Evolutionary conservation across 495 filamentous ascomycete genomes (phyloP).

Genomic region (Pyrenula massariospora): DNA sequence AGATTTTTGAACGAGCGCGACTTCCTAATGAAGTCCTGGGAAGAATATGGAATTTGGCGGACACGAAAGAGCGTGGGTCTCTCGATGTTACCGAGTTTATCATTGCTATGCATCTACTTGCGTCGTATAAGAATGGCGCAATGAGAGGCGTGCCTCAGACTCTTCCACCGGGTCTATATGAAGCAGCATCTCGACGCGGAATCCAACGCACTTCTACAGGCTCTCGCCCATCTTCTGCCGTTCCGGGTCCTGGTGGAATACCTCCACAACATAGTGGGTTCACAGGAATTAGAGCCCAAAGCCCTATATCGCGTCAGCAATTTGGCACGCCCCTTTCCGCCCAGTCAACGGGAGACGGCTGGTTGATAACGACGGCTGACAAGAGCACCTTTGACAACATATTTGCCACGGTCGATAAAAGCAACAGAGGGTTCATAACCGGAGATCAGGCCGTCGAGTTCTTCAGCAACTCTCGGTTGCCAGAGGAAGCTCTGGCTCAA

Average conservation of each 20-base stretch:
- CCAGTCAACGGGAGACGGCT: slow-evolving; percentile 59
- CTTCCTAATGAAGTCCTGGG: slow-evolving; percentile 84
- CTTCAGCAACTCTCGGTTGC: slow-evolving; percentile 80
- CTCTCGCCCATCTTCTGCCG: slow-evolving; percentile 27
- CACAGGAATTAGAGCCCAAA: slow-evolving; percentile 49
- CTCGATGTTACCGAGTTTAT: slow-evolving; percentile 90
- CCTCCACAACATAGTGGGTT: slow-evolving; percentile 63
- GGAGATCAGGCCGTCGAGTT: slow-evolving; percentile 93
- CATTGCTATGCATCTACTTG: slow-evolving; percentile 94
- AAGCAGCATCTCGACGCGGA: slow-evolving; percentile 70
- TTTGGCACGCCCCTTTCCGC: slow-evolving; percentile 43
- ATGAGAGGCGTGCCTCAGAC: slow-evolving; percentile 69
- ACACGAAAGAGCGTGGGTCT: slow-evolving; percentile 81
- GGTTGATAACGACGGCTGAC: slow-evolving; percentile 71
- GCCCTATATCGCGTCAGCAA: slow-evolving; percentile 54
- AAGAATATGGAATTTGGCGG: slow-evolving; percentile 87
- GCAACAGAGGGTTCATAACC: slow-evolving; percentile 68
- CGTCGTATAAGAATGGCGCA: slow-evolving; percentile 73
- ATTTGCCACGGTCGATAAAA: slow-evolving; percentile 70
- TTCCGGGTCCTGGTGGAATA: slow-evolving; percentile 43
- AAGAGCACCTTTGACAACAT: slow-evolving; percentile 78
- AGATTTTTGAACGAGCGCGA: slow-evolving; percentile 86
- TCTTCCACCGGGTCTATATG: slow-evolving; percentile 78
- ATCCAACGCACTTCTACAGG: slow-evolving; percentile 34
- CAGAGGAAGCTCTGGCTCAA: slow-evolving; percentile 83